phyloP scores from a whole-genome alignment of 176 grass and related monocot species.

The Carex myosuroides region DNA sequence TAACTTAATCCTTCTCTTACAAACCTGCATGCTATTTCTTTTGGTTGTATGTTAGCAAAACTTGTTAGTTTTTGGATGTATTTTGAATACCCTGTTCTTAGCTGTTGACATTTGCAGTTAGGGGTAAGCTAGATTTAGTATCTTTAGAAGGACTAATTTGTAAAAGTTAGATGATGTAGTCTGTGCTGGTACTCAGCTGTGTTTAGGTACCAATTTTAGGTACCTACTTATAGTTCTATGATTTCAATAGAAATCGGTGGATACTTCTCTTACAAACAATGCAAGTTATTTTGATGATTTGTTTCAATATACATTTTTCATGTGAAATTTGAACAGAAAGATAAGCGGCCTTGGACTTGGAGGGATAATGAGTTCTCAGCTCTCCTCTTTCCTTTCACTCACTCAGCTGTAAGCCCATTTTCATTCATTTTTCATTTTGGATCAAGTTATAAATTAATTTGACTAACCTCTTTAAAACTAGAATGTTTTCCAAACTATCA shows the following conservation, averaged over 20 bases:
- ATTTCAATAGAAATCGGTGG: no score
- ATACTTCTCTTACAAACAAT: not conserved
- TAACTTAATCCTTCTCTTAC: not conserved
- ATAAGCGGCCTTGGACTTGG: conserved; percentile 62
- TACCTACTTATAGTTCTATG: no score
- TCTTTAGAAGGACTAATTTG: no score
- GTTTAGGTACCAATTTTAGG: no score
- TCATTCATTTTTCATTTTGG: not conserved
- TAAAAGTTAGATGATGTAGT: no score
- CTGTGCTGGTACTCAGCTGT: no score
- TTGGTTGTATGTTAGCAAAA: no score
- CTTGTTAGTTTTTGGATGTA: no score
- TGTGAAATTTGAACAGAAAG: conserved; percentile 47
- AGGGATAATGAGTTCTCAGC: conserved; percentile 43
- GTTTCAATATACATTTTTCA: conserved; percentile 17
- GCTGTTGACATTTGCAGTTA: no score
- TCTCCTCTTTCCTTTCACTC: conserved; percentile 60
- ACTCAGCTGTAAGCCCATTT: conserved; percentile 50
- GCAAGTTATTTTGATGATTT: not conserved
- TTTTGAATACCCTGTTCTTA: no score
- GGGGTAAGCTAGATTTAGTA: no score
- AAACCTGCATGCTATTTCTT: no score
- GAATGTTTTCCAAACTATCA: not conserved
- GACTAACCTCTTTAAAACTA: not conserved
- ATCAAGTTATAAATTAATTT: conserved; percentile 16